These are phyloP conservation scores for Jaenimonas drosophilae DNA, from an alignment of 208 protist species.

Conservation along the genomic window DNA sequence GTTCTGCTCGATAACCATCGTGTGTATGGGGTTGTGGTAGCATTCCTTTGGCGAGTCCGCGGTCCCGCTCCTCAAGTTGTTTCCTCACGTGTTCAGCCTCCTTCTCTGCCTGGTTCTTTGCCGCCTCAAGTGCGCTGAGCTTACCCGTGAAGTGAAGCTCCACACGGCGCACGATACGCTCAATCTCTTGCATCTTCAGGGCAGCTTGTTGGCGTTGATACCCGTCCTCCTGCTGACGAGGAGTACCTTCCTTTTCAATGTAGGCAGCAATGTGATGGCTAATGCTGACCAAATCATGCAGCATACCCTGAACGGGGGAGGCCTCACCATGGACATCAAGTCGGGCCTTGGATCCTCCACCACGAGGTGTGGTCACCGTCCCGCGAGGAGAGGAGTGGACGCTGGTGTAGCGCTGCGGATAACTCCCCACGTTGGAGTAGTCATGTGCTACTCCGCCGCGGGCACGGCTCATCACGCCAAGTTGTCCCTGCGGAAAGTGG, in stretches of 20 bases:
- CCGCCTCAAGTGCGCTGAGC: constrained; percentile 22
- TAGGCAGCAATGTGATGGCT: constrained; percentile 53
- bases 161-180: constrained; percentile 74
- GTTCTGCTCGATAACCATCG: background rate
- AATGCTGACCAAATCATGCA: constrained; percentile 52
- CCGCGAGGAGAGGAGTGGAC: too few relatives aligned
- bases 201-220: constrained; percentile 18
- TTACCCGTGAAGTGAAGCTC: constrained; percentile 56
- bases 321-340: too few relatives aligned
- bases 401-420: too few relatives aligned
- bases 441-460: too few relatives aligned
- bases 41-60: background rate
- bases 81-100: constrained; percentile 10
- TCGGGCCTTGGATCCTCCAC: too few relatives aligned
- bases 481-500: too few relatives aligned
- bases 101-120: constrained; percentile 20
- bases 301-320: constrained; percentile 34
- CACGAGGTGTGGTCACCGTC: too few relatives aligned
- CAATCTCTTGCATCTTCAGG: constrained; percentile 70
- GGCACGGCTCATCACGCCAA: too few relatives aligned
- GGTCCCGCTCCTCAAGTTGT: background rate
- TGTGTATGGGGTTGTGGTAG: background rate
- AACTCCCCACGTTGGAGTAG: too few relatives aligned
- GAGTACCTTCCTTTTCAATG: constrained; percentile 21
- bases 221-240: background rate